Evolutionary conservation across 768 basidiomycete species (phyloP), one percentile per base, ranked within the genome.

Genomic region (Russula dissimulans): DNA sequence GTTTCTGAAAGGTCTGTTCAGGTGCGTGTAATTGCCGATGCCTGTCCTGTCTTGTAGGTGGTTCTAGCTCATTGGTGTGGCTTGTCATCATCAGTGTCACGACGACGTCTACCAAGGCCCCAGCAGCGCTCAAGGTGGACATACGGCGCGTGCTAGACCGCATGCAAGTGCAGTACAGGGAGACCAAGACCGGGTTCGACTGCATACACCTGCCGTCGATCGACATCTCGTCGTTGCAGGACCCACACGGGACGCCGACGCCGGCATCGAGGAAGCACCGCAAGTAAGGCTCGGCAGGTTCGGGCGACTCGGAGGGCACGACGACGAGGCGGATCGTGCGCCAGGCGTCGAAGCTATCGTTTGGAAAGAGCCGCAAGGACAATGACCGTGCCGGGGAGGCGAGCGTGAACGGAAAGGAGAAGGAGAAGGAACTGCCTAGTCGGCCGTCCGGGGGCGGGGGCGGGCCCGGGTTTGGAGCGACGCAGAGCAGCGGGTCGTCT

Each of bases 141-240:
- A 87, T 99, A 64, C 79, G 81, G 51, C 81, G 82, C 12, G 95
- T 97, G 1, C 79, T 98, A 41, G 91, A 95, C 67, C 83, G 95
- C 49, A 92, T 98, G 84, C 93, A 95, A 63, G 89, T 99, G 36
- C 91, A 93, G 71, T 93, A 97, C 70, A 82, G 92, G 42, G 89
- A 93, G 71, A 91, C 83, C 66, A 90, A 86, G 73, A 78, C 84
- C 58, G 97, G 95, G 3, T 98, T 92, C 71, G 95, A 99, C 71
- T 99, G 97, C 74, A 89, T 95, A 26, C 93, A 99, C 71, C 73
- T 90, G 34, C 95, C 95, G 0, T 94, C 91, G 31, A 97, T 98
- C 71, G 94, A 97, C 69, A 74, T 97, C 10, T 79, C 87, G 4
- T 87, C 91, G 14, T 78, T 95, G 12, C 80, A 83, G 10, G 71